These are phyloP conservation scores for Termitomyces sp. DNA, from an alignment of 768 basidiomycete species.

Conservation along the genomic window DNA sequence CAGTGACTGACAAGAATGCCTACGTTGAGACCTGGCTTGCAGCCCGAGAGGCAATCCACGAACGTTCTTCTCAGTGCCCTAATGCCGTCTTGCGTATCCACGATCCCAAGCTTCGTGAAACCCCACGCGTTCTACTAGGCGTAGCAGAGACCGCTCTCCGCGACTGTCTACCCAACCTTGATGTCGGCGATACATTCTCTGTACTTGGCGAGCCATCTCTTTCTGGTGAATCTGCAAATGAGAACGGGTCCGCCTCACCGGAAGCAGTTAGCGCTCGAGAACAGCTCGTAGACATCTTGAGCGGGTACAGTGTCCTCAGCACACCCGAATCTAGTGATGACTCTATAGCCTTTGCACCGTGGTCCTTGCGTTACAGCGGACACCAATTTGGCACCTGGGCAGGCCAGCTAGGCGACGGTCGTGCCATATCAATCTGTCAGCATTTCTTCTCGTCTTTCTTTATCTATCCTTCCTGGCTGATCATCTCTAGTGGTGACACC, in stretches of 20 bases:
- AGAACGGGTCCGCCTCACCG: slow-evolving; percentile 28
- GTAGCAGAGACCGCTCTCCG: slow-evolving; percentile 63
- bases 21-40: slow-evolving; percentile 79
- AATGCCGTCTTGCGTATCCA: slow-evolving; percentile 38
- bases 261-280: slow-evolving; percentile 47
- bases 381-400: slow-evolving; percentile 91
- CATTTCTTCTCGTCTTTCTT: not conserved
- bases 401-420: slow-evolving; percentile 93
- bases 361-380: slow-evolving; percentile 89
- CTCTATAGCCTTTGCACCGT: slow-evolving; percentile 56
- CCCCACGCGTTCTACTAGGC: slow-evolving; percentile 61
- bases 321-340: slow-evolving; percentile 22
- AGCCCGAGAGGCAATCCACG: slow-evolving; percentile 55
- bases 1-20: slow-evolving; percentile 47
- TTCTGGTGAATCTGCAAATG: slow-evolving; percentile 34
- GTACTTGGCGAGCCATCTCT: slow-evolving; percentile 62
- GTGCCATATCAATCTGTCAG: slow-evolving; percentile 80
- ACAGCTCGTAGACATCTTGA: slow-evolving; percentile 78
- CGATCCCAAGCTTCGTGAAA: slow-evolving; percentile 46
- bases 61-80: slow-evolving; percentile 13
- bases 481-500: slow-evolving; percentile 65
- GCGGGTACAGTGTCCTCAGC: slow-evolving; percentile 73
- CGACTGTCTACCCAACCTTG: slow-evolving; percentile 81
- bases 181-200: slow-evolving; percentile 80
- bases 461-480: not conserved